phyloP scores from a whole-genome alignment of 805 yeast genomes.

The Saitoella complicata region DNA sequence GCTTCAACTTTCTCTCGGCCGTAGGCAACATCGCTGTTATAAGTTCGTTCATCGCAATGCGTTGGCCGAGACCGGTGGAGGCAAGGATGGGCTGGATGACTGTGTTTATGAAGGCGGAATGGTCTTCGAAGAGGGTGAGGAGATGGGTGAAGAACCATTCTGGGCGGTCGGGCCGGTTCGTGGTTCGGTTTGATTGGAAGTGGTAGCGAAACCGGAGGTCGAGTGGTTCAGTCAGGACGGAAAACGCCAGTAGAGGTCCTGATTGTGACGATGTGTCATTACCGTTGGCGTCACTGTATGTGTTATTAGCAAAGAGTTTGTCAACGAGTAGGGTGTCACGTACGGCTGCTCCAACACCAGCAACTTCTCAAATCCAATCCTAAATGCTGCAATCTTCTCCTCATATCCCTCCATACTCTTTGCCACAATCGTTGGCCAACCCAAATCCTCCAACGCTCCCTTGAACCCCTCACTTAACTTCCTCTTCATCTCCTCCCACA shows the following conservation, averaged over 20 bases:
- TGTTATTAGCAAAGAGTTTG: not conserved
- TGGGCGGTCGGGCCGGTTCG: constrained; percentile 45
- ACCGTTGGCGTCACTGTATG: not conserved
- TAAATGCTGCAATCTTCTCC: constrained; percentile 1
- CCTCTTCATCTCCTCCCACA: constrained; percentile 6
- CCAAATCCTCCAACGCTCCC: constrained; percentile 5
- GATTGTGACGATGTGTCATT: not conserved
- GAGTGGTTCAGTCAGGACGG: constrained; percentile 30
- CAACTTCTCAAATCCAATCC: constrained; percentile 1
- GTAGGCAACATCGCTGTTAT: constrained; percentile 34
- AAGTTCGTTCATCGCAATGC: constrained; percentile 24
- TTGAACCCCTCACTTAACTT: constrained; percentile 6
- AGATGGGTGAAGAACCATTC: constrained; percentile 50
- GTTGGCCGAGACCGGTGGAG: constrained; percentile 8
- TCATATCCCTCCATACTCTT: not conserved
- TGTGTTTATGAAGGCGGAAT: constrained; percentile 15
- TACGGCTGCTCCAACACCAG: constrained; percentile 8
- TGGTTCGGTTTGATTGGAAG: constrained; percentile 39
- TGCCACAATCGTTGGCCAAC: constrained; percentile 8
- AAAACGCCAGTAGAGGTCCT: constrained; percentile 21
- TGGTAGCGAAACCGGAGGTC: constrained; percentile 41
- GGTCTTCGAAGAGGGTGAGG: constrained; percentile 19
- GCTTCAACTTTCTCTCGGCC: constrained; percentile 28
- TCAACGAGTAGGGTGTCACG: not conserved
- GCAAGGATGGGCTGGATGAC: constrained; percentile 14